Percentiles rank a stretch among this genome's conserved stretches.
Conservation (phyloP, 495 filamentous ascomycete species). For the Podospora didyma region DNA sequence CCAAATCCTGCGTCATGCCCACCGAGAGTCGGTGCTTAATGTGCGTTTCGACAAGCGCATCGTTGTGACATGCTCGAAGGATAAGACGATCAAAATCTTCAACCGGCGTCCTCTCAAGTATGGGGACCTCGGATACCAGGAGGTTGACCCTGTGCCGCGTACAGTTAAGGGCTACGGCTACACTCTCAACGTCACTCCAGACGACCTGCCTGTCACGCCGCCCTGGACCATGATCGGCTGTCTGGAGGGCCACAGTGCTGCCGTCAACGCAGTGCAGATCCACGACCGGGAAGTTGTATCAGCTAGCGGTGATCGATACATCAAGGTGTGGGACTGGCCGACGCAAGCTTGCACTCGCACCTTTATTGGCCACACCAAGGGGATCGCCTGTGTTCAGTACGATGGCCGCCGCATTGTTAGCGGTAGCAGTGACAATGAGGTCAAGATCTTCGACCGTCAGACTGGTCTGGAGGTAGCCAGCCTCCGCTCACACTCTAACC, state of each 20-base stretch:
- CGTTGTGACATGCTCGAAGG: slow-evolving; percentile 94
- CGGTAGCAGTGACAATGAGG: slow-evolving; percentile 90
- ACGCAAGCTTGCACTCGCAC: slow-evolving; percentile 71
- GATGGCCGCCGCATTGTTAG: slow-evolving; percentile 96
- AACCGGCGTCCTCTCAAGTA: slow-evolving; percentile 68
- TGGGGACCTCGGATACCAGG: slow-evolving; percentile 61
- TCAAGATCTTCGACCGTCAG: slow-evolving; percentile 85
- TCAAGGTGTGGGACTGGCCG: slow-evolving; percentile 91
- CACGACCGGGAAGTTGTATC: slow-evolving; percentile 84
- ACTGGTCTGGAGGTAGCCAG: slow-evolving; percentile 85
- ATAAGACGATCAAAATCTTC: slow-evolving; percentile 94
- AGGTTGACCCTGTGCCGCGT: slow-evolving; percentile 52
- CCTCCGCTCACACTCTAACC: slow-evolving; percentile 69
- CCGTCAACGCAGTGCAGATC: slow-evolving; percentile 95
- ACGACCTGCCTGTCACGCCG: slow-evolving; percentile 44
- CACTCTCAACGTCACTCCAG: slow-evolving; percentile 32
- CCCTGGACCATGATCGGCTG: slow-evolving; percentile 75
- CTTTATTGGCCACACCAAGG: slow-evolving; percentile 83
- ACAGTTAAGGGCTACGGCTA: slow-evolving; percentile 45
- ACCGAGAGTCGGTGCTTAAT: slow-evolving; percentile 90
- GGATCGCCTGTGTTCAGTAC: slow-evolving; percentile 96
- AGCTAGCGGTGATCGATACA: slow-evolving; percentile 84
- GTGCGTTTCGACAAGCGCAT: slow-evolving; percentile 87
- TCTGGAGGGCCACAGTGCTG: slow-evolving; percentile 78
- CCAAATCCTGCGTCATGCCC: slow-evolving; percentile 67